These are phyloP conservation scores for Pseudogymnoascus sp. DNA, from an alignment of 2,329 filamentous ascomycete species.

Conservation along the genomic window DNA sequence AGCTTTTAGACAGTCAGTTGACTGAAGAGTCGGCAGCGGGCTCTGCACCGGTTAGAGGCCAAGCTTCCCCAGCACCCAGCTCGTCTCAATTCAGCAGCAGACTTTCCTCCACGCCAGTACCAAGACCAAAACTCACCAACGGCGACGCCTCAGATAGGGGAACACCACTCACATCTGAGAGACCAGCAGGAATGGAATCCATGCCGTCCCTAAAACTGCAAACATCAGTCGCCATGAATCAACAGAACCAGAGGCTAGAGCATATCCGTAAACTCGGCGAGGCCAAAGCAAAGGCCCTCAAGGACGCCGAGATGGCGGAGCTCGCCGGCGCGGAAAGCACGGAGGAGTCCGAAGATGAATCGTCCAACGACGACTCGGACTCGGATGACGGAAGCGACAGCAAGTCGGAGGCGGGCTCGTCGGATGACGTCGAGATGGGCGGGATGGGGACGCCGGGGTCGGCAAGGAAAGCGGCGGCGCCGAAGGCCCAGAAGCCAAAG, in stretches of 20 bases:
- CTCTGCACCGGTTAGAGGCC: background rate
- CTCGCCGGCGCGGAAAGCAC: background rate
- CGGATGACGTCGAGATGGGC: background rate
- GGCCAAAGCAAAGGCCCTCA: background rate
- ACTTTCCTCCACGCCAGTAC: background rate
- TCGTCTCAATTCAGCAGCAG: background rate
- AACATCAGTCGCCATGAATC: background rate
- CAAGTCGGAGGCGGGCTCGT: background rate
- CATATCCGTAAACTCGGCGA: background rate
- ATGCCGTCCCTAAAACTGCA: background rate
- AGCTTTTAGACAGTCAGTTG: background rate
- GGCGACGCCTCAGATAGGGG: background rate
- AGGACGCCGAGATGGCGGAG: background rate
- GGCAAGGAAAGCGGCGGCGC: background rate
- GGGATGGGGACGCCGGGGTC: background rate
- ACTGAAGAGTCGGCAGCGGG: background rate
- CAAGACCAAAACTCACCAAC: background rate
- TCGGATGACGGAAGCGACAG: slow-evolving; percentile 6
- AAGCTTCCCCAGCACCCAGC: slow-evolving; percentile 2
- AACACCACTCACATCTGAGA: background rate
- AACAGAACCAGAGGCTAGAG: background rate
- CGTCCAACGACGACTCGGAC: background rate
- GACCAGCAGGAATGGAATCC: background rate
- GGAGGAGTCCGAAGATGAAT: background rate
- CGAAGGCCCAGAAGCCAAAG: background rate